Percentiles rank a stretch among this genome's conserved stretches.
Conservation (phyloP, 257 asterid species). For the Solanum dulcamara region DNA sequence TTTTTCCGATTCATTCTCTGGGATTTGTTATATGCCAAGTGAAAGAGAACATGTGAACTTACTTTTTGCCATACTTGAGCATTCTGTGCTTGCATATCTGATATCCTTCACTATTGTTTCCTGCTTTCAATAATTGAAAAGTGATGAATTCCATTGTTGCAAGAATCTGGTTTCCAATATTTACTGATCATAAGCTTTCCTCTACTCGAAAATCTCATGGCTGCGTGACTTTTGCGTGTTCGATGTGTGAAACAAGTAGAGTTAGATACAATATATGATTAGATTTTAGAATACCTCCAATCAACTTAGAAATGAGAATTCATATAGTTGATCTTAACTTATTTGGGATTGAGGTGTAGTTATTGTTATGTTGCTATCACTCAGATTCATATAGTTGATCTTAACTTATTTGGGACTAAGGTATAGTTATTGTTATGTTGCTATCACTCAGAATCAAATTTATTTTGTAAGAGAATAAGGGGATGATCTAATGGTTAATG, state of each 20-base stretch:
- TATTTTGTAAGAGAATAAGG: not conserved
- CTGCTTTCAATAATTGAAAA: not conserved
- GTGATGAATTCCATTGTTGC: not conserved
- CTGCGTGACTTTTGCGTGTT: not conserved
- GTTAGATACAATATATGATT: not conserved
- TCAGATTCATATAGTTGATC: not conserved
- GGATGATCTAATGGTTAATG: too few relatives aligned
- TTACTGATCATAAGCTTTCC: not conserved
- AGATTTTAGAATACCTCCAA: not conserved
- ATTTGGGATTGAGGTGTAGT: not conserved
- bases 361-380: not conserved
- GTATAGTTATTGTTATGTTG: not conserved
- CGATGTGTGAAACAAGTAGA: not conserved
- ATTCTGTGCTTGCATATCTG: not conserved
- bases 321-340: not conserved
- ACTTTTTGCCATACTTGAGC: not conserved
- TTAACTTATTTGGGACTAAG: not conserved
- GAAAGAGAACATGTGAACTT: not conserved
- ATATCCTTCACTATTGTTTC: not conserved
- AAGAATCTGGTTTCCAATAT: not conserved
- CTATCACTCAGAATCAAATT: not conserved
- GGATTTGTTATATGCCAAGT: not conserved
- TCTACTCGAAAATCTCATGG: not conserved
- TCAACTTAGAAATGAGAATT: not conserved
- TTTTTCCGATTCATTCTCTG: not conserved